Evolutionary conservation across 805 yeast genomes (phyloP).

Genomic region (Metschnikowia aberdeeniae): DNA sequence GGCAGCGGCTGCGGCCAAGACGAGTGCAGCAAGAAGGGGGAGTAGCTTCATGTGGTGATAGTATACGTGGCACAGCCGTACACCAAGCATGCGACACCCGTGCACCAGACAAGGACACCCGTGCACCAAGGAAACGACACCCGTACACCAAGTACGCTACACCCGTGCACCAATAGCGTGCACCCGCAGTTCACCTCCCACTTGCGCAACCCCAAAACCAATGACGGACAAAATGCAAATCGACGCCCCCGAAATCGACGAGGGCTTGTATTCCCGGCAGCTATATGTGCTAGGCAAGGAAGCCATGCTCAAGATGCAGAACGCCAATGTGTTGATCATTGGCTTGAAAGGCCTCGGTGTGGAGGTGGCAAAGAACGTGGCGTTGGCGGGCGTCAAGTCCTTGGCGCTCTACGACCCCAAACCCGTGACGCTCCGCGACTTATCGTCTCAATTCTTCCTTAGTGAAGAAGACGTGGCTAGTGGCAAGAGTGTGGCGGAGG

Average conservation of each 20-base stretch:
- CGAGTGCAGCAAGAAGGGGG: not conserved
- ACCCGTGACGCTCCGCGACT: constrained; percentile 61
- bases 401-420: constrained; percentile 80
- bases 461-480: constrained; percentile 51
- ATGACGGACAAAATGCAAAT: constrained; percentile 35
- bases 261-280: constrained; percentile 93
- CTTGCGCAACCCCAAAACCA: not conserved
- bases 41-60: not conserved
- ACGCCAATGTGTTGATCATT: constrained; percentile 83
- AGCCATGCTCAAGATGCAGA: constrained; percentile 96
- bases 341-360: constrained; percentile 92
- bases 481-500: constrained; percentile 73
- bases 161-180: not conserved
- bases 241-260: constrained; percentile 66
- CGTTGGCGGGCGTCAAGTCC: constrained; percentile 95
- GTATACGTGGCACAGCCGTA: not conserved
- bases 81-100: not conserved
- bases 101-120: not conserved
- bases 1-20: not conserved
- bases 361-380: constrained; percentile 95
- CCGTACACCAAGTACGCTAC: not conserved
- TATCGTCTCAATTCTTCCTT: constrained; percentile 87
- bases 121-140: not conserved
- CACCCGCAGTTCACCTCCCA: not conserved
- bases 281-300: constrained; percentile 94